Evolutionary conservation across 2,329 filamentous ascomycete species (phyloP), one percentile per base, ranked within the genome.

Genomic region (Botrytis aclada): DNA sequence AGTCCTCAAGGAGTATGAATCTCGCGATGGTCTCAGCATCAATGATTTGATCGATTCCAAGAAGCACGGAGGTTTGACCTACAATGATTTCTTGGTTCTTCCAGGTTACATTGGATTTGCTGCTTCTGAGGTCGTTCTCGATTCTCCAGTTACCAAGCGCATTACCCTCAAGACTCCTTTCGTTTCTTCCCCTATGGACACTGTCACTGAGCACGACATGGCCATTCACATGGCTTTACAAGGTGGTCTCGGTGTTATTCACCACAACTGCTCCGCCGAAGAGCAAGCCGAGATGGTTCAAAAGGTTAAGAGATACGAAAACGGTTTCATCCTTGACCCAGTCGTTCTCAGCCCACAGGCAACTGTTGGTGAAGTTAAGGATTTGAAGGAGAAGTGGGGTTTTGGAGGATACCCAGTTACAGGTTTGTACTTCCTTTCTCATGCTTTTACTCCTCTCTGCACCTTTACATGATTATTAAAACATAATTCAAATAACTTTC

Each of bases 301-400:
- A 84, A 98, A 98, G 87, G 96, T 99, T 80, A 99, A 99, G 92
- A 90, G 96, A 81, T 99, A 94, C 84, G 96, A 99, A 86, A 99
- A 99, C 86, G 96, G 96, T 79, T 99, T 99, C 87, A 99, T 99
- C 82, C 87, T 94, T 64, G 97, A 99, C 81, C 96, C 96, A 61
- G 90, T 99, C 73, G 95, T 98, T 81, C 93, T 99, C 79, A 92
- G 89, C 80, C 93, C 93, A 74, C 89, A 88, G 77, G 97, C 94
- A 77, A 98, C 95, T 56, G 93, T 99, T 73, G 93, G 89, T 70
- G 95, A 98, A 84, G 95, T 94, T 74, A 95, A 92, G 84, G 91
- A 92, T 45, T 87, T 99, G 78, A 99, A 98, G 88, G 93, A 97
- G 86, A 94, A 95, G 86, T 98, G 96, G 93, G 95, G 96, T 43